Base-by-base conservation (phyloP, 768 basidiomycete species). In the Phylloporus sp. region DNA sequence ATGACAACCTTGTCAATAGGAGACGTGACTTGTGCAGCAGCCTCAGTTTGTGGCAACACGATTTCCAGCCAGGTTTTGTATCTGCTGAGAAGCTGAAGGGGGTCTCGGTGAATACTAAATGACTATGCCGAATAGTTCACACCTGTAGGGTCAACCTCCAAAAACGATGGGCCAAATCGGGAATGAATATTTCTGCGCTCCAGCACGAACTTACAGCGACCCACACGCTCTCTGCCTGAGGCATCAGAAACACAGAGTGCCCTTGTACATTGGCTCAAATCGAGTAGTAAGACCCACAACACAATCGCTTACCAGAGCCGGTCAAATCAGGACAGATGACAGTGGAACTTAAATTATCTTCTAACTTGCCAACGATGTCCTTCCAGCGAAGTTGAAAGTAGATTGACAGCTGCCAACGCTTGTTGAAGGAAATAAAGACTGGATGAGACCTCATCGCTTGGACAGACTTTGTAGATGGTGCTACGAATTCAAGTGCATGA, bases 331-430 rank as follows among this genome's bases (percentile, higher is more conserved):
- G 63, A 36, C 76, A 74, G 20, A 83, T 60, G 34, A 66, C 66
- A 20, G 70, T 65, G 17, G 60, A 58, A 15, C 66, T 60, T 13
- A 98, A 67, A 3, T 70, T 66, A 11, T 84, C 82, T 68, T 99
- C 96, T 14, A 96, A 68, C 40, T 72, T 74, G 1, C 76, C 69
- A 1, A 93, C 81, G 42, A 95, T 88, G 60, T 96, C 95, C 67
- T 96, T 96, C 91, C 94, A 95, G 35, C 95, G 79, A 50, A 99
- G 71, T 60, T 99, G 96, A 64, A 95, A 98, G 63, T 98, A 98
- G 9, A 98, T 87, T 2, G 91, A 89, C 3, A 99, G 76, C 62
- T 98, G 96, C 94, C 96, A 99, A 28, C 92, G 78, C 50, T 79
- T 76, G 60, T 86, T 80, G 60, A 98, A 96, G 2, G 81, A 66